Conservation (phyloP, 352 stramenopile species). For the Blastocystis sp. region DNA sequence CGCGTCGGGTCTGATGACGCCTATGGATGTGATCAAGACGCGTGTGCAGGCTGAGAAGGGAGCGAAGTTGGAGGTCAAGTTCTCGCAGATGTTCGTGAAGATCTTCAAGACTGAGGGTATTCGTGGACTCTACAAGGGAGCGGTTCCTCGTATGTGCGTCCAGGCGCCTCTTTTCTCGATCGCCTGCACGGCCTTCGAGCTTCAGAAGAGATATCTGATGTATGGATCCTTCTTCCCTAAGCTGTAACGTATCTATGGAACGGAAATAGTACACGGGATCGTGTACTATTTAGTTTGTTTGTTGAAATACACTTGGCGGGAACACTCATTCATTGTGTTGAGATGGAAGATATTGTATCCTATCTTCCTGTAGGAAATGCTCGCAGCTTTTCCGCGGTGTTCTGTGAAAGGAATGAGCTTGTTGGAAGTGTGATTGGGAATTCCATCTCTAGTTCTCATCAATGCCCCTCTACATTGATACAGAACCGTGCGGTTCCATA, state of each 20-base stretch:
- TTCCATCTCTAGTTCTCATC: background rate
- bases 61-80: constrained; percentile 68
- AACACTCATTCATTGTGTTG: no score
- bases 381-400: background rate
- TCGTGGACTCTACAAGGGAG: constrained; percentile 73
- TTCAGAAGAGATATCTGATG: constrained; percentile 75
- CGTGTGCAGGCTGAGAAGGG: constrained; percentile 69
- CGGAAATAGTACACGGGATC: background rate
- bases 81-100: constrained; percentile 72
- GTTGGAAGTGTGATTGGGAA: background rate
- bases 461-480: background rate
- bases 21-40: constrained; percentile 77
- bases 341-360: constrained; percentile 33
- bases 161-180: constrained; percentile 74
- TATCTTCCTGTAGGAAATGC: background rate
- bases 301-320: background rate
- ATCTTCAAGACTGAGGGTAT: constrained; percentile 70
- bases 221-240: constrained; percentile 55
- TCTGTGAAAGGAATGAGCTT: background rate
- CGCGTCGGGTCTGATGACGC: constrained; percentile 66
- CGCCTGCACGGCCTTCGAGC: constrained; percentile 71
- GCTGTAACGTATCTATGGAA: background rate
- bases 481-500: background rate
- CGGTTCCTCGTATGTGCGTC: constrained; percentile 73
- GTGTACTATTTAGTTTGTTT: background rate